Base-by-base conservation (phyloP, 352 stramenopile genomes). In the Globisporangium nagaii region DNA sequence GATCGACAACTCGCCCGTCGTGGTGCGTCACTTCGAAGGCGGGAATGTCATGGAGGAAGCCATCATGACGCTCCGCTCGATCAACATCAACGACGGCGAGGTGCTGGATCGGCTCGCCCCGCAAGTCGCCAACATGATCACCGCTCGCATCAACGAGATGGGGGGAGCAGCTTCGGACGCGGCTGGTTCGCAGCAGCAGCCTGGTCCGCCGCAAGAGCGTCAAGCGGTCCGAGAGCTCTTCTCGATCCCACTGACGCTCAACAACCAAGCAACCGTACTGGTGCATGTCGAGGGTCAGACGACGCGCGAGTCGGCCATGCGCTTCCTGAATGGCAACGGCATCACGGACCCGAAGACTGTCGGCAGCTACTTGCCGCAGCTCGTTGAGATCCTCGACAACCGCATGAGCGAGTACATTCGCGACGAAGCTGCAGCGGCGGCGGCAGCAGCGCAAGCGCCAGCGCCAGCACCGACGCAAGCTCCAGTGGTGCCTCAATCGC, bases 271-370 rank as follows among this genome's bases (percentile, higher is more conserved):
- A 0, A 60, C 58, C 0, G 53, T 90, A 32, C 70, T 93, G 28
- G 67, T 84, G 8, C 79, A 93, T 54, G 73, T 80, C 40, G 78
- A 90, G 44, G 74, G 78, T 7, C 68, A 56, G n/a, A 85, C 75
- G 0, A 66, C 80, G 24, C 64, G 66, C 2, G 75, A 93, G 53
- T 81, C 71, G 13, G 82, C 79, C 6, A 48, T 78, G 31, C 64
- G 62, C 7, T 93, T 90, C 32, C 60, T 93, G 30, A 60, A 53
- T 27, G 68, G 83, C 17, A 87, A 90, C 47, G 75, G 68, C 9
- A 49, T 90, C 43, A 75, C 58, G 4, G 75, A 79, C 42, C 51
- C 66, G 1, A 64, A 59, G 17, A 71, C 56, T 0, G 58, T 77
- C 27, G 51, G 81, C 13, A 62, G 54, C 11, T 70, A 79, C 46